These are phyloP conservation scores for Lactarius trivialis DNA, from an alignment of 768 basidiomycete genomes.

Conservation along the genomic window DNA sequence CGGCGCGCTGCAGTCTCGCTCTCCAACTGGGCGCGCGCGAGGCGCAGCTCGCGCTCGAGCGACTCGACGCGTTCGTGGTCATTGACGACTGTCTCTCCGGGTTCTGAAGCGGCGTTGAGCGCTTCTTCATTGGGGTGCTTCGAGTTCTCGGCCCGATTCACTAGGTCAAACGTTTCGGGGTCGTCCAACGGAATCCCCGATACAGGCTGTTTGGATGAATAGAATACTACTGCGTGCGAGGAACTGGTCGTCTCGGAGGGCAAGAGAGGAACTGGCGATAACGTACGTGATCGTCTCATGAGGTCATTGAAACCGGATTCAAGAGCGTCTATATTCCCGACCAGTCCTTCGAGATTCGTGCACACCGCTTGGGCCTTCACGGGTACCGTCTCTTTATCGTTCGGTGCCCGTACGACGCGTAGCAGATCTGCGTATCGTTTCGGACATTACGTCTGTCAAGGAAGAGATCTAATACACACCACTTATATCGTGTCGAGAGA, in stretches of 20 bases:
- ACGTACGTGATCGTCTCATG: conserved; percentile 71
- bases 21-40: conserved; percentile 55
- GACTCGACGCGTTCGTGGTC: conserved; percentile 49
- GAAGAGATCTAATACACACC: conserved; percentile 38
- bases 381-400: conserved; percentile 38
- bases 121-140: no score
- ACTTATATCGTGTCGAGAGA: conserved; percentile 64
- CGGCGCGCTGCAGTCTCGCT: conserved; percentile 51
- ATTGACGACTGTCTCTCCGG: conserved; percentile 31
- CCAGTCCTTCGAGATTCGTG: conserved; percentile 54
- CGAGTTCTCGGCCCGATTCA: no score
- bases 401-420: conserved; percentile 42
- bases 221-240: background rate
- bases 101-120: no score
- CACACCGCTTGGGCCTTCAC: conserved; percentile 56
- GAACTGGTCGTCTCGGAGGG: conserved; percentile 8
- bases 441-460: background rate
- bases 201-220: no score
- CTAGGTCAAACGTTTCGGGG: no score
- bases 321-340: conserved; percentile 70
- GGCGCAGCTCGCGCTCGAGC: conserved; percentile 57
- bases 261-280: background rate
- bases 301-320: conserved; percentile 78
- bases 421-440: conserved; percentile 44
- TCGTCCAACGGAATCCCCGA: no score